These are phyloP conservation scores for Fraxinus paxiana DNA, from an alignment of 305 asterid genomes.

Conservation along the genomic window DNA sequence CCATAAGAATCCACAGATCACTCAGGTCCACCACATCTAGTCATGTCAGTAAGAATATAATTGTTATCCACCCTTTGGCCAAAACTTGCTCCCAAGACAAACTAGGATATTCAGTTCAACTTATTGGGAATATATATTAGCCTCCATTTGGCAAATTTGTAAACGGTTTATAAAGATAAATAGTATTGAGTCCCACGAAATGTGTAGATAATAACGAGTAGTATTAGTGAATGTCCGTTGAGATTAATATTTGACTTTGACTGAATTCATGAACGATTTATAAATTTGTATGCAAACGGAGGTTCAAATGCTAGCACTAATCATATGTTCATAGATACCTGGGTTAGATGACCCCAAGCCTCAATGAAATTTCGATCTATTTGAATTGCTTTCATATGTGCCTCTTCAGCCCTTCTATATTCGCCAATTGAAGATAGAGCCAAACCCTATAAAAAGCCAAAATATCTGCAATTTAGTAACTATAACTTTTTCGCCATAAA, in stretches of 20 bases:
- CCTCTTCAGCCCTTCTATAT: conserved; percentile 78
- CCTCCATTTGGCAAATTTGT: neutral
- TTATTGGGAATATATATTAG: neutral
- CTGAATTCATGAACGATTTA: neutral
- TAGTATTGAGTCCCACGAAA: neutral
- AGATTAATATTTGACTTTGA: neutral
- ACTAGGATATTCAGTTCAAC: neutral
- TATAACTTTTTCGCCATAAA: conserved; percentile 14
- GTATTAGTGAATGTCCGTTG: neutral
- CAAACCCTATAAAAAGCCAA: conserved; percentile 63
- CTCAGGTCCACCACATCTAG: conserved; percentile 21
- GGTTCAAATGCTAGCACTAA: neutral
- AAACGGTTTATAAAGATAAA: neutral
- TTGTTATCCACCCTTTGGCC: conserved; percentile 4
- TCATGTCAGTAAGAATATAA: conserved; percentile 25
- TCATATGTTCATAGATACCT: conserved; percentile 47
- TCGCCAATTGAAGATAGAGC: conserved; percentile 87
- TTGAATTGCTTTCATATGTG: conserved; percentile 80
- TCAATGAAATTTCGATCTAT: conserved; percentile 73
- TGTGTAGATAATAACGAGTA: neutral
- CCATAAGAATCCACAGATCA: conserved; percentile 17
- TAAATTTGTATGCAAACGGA: neutral
- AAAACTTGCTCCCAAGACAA: conserved; percentile 18
- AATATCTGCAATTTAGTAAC: conserved; percentile 22
- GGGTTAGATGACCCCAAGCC: conserved; percentile 97